These are phyloP conservation scores for Trichophyton simii DNA, from an alignment of 2,329 filamentous ascomycete genomes.

Conservation along the genomic window DNA sequence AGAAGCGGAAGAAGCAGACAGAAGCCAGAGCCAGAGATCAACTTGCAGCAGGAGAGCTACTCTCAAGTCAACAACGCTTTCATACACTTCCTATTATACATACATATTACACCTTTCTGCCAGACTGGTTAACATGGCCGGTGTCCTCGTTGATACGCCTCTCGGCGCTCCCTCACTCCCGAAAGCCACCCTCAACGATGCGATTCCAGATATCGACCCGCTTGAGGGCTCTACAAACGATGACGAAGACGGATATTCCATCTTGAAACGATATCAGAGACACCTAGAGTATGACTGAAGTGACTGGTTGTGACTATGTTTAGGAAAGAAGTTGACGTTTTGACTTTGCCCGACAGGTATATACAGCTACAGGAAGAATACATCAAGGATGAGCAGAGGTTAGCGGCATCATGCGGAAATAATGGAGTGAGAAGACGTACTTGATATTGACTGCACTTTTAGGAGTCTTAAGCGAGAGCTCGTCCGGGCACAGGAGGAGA, in stretches of 20 bases:
- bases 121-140: slow-evolving; percentile 52
- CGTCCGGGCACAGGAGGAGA: slow-evolving; percentile 94
- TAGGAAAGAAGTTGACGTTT: not conserved
- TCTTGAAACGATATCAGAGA: slow-evolving; percentile 89
- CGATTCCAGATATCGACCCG: slow-evolving; percentile 80
- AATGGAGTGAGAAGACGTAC: not conserved
- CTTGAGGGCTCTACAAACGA: slow-evolving; percentile 74
- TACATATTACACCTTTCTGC: not conserved
- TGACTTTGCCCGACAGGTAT: slow-evolving; percentile 44
- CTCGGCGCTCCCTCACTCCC: slow-evolving; percentile 50
- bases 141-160: slow-evolving; percentile 73
- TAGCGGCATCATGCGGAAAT: slow-evolving; percentile 13
- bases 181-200: slow-evolving; percentile 60
- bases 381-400: slow-evolving; percentile 99
- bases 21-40: not conserved
- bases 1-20: not conserved
- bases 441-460: slow-evolving; percentile 5
- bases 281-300: slow-evolving; percentile 65
- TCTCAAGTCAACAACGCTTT: not conserved
- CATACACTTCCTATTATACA: not conserved
- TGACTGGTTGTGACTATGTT: not conserved
- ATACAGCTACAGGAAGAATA: slow-evolving; percentile 99
- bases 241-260: slow-evolving; percentile 83
- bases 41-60: not conserved
- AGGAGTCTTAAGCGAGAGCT: slow-evolving; percentile 95